These are phyloP conservation scores for Lolium rigidum DNA, from an alignment of 176 grass and related monocot species.

Conservation along the genomic window DNA sequence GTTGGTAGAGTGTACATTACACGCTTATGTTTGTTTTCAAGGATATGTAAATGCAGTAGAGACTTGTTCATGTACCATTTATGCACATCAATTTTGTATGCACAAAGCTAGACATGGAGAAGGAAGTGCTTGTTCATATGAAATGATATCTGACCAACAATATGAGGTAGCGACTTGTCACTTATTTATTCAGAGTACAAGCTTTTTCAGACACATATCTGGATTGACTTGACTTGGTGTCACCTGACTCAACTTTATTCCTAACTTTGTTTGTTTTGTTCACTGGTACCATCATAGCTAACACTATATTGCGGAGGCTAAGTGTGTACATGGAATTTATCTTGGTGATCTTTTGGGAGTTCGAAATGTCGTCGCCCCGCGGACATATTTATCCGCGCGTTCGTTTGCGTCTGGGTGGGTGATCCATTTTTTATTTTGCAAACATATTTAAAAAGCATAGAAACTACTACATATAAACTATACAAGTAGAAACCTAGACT, in stretches of 20 bases:
- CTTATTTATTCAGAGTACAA: background rate
- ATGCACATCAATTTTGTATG: background rate
- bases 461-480: too few species aligned
- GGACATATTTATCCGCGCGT: too few species aligned
- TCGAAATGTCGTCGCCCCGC: too few species aligned
- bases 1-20: slow-evolving; percentile 38
- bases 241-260: background rate
- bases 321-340: background rate
- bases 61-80: background rate
- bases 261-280: background rate
- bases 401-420: too few species aligned
- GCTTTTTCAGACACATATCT: background rate
- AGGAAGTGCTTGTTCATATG: background rate
- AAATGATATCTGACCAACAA: background rate
- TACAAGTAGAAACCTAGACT: too few species aligned
- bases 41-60: background rate
- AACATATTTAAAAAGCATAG: too few species aligned
- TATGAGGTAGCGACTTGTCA: background rate
- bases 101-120: background rate
- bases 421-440: too few species aligned
- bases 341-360: background rate
- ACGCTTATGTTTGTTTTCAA: background rate
- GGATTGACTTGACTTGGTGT: slow-evolving; percentile 26
- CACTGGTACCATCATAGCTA: background rate
- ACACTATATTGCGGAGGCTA: background rate